Evolutionary conservation across 768 basidiomycete genomes (phyloP), one percentile per base, ranked within the genome.

Genomic region (Rhizopogon vinicolor): DNA sequence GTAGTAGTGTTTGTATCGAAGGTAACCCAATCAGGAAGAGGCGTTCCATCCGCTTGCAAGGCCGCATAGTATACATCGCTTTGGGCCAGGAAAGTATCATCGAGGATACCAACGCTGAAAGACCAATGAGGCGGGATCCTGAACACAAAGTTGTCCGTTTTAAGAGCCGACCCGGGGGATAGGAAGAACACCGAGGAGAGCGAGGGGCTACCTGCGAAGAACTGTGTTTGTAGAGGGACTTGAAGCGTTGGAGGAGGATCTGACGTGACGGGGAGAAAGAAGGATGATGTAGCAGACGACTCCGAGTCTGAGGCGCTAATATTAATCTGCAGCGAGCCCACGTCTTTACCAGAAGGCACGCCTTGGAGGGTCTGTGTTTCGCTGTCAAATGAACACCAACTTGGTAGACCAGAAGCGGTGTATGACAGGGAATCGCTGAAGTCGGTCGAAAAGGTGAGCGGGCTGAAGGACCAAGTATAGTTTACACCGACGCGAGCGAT

Each of bases 81-180:
- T 44, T 69, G 55, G 31, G 79, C 73, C 2, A 65, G 56, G 68
- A 85, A 87, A 2, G 89, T 93, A 37, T 79, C 73, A 56, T 80
- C 75, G 50, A 84, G 72, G 62, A 97, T 83, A 13, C 94, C 95
- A 55, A 98, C 80, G 63, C 91, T 92, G 73, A 96, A 98, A 0
- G 90, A 91, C 93, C 93, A 96, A 44, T 74, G 69, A 7, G 82
- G 82, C 1, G 92, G 93, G 9, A 96, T 81, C 50, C 93, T 77
- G 53, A 97, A 66, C 48, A 78, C 74, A 53, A 86, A 85, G 48
- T 71, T 74, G 44, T 68, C 62, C 14, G 74, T 76, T 29, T 66
- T 63, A 31, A 91, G 72, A 13, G 85, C 81, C 19, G 89, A 87
- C 43, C 76, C 73, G 2, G 77, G 69, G n/a, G 81, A 73, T 41